Conservation (phyloP, 2,329 filamentous ascomycete species). For the Botrytis paeoniae region DNA sequence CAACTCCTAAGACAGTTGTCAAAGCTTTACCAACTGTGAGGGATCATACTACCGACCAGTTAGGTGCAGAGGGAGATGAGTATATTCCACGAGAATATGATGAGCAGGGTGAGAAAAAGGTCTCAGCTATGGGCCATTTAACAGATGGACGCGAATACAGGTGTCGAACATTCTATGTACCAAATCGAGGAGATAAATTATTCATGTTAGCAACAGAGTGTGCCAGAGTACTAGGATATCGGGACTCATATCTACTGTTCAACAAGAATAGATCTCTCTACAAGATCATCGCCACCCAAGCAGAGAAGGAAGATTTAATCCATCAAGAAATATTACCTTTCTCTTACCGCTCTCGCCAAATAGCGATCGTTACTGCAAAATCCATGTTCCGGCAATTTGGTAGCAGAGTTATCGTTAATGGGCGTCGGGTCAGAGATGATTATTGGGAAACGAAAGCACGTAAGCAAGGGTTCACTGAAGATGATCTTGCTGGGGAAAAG, state of each 20-base stretch:
- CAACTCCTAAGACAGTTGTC: slow-evolving; percentile 78
- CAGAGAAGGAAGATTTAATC: slow-evolving; percentile 95
- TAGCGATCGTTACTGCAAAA: slow-evolving; percentile 93
- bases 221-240: slow-evolving; percentile 86
- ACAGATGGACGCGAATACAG: slow-evolving; percentile 82
- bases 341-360: slow-evolving; percentile 96
- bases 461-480: slow-evolving; percentile 97
- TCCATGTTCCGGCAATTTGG: slow-evolving; percentile 99
- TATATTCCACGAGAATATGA: slow-evolving; percentile 93
- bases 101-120: slow-evolving; percentile 91
- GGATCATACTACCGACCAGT: slow-evolving; percentile 95
- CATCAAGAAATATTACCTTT: slow-evolving; percentile 93
- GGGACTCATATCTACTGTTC: slow-evolving; percentile 97
- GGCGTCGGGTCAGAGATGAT: slow-evolving; percentile 88
- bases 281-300: slow-evolving; percentile 96
- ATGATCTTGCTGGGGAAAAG: slow-evolving; percentile 94
- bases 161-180: slow-evolving; percentile 90
- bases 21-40: slow-evolving; percentile 94
- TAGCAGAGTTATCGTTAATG: slow-evolving; percentile 86
- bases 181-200: slow-evolving; percentile 84
- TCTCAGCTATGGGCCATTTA: slow-evolving; percentile 76
- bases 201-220: slow-evolving; percentile 99
- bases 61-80: slow-evolving; percentile 85
- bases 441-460: slow-evolving; percentile 98
- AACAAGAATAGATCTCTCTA: slow-evolving; percentile 96